Evolutionary conservation across 108 stramenopile species (phyloP).

Genomic region (Cyclotella cryptica): DNA sequence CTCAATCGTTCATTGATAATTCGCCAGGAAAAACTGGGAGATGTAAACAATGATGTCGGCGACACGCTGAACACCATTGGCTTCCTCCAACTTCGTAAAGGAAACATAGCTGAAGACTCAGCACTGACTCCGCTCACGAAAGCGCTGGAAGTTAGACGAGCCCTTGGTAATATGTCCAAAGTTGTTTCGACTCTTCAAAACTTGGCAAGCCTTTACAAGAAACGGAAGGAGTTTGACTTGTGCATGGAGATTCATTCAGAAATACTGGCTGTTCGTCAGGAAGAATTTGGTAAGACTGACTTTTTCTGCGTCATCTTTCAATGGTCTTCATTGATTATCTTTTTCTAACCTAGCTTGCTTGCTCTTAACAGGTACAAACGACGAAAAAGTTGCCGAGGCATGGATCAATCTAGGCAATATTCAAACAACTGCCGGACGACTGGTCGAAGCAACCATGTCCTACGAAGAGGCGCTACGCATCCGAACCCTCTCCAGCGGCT

Average conservation of each 20-base stretch:
- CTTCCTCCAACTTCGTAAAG: slow-evolving; percentile 66
- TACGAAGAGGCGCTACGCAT: slow-evolving; percentile 54
- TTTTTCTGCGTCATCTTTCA: background rate
- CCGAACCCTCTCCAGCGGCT: slow-evolving; percentile 21
- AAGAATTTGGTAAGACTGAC: slow-evolving; percentile 31
- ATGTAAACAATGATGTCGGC: slow-evolving; percentile 68
- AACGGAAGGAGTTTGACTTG: slow-evolving; percentile 53
- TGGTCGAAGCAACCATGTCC: slow-evolving; percentile 40
- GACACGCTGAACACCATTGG: slow-evolving; percentile 86
- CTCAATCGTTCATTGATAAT: slow-evolving; percentile 72
- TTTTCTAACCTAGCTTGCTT: background rate
- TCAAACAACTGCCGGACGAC: slow-evolving; percentile 33
- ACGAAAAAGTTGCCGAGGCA: slow-evolving; percentile 51
- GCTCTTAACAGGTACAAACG: slow-evolving; percentile 15
- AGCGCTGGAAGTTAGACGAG: slow-evolving; percentile 72
- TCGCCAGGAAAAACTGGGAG: slow-evolving; percentile 65
- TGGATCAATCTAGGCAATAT: slow-evolving; percentile 47
- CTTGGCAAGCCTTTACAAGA: slow-evolving; percentile 78
- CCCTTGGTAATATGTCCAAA: slow-evolving; percentile 66
- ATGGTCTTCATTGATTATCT: background rate
- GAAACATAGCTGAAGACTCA: slow-evolving; percentile 59
- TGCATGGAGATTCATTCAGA: slow-evolving; percentile 36
- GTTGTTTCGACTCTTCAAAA: slow-evolving; percentile 84
- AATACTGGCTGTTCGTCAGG: slow-evolving; percentile 37
- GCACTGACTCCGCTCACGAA: slow-evolving; percentile 65